phyloP scores from a whole-genome alignment of 2,329 filamentous ascomycete species.

The Fusarium kyushuense region DNA sequence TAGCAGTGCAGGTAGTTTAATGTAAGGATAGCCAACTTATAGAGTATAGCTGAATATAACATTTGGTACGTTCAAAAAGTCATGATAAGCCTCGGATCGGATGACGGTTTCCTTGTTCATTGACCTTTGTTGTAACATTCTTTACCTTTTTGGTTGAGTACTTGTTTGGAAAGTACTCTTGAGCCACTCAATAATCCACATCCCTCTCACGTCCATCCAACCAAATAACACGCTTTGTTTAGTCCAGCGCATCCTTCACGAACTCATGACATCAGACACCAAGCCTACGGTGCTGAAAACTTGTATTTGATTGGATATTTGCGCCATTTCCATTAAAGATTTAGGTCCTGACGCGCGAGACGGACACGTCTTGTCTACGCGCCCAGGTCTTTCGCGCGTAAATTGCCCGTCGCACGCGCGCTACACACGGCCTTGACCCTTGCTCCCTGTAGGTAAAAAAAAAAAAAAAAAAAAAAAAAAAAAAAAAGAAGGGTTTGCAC shows the following conservation, averaged over 20 bases:
- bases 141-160: conserved; percentile 16
- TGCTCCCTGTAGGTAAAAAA: not conserved
- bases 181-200: conserved; percentile 23
- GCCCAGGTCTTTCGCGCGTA: conserved; percentile 43
- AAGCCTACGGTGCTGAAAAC: not conserved
- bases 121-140: conserved; percentile 3
- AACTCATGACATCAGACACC: conserved; percentile 37
- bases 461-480: not conserved
- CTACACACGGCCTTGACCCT: conserved; percentile 20
- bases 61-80: not conserved
- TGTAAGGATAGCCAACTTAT: not conserved
- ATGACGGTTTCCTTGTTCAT: not conserved
- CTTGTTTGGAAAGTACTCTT: conserved; percentile 19
- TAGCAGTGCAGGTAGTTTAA: not conserved
- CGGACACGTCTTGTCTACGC: conserved; percentile 36
- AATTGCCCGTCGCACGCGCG: conserved; percentile 45
- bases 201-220: conserved; percentile 25
- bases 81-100: not conserved
- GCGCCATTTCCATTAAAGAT: conserved; percentile 13
- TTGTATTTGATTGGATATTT: conserved; percentile 39
- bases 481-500: not conserved
- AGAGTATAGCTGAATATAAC: not conserved
- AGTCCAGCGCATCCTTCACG: conserved; percentile 12
- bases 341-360: conserved; percentile 37
- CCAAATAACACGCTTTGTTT: conserved; percentile 40